Base-by-base conservation (phyloP, 805 yeast genomes). In the Lipomyces yamadae region DNA sequence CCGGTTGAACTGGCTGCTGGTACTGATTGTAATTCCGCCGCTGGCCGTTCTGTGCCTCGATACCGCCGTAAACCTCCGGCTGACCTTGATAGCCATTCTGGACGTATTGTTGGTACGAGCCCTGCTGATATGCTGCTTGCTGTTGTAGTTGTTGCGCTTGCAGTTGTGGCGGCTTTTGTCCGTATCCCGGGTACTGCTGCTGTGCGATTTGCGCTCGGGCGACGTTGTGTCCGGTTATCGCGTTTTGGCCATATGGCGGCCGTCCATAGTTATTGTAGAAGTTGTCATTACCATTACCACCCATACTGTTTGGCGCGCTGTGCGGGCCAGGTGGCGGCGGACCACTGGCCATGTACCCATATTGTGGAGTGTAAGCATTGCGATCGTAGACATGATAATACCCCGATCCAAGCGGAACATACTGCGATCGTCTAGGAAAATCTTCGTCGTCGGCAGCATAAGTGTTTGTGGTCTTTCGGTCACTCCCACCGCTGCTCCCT, bases 81-180 rank as follows among this genome's bases (percentile, higher is more conserved):
- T 29, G 34, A n/a, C 34, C 29, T 10, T 10, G 30, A 13, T 48
- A 48, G 30, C 30, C 30, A 4, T 18, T 18, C 53, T 52, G 55
- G 34, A 15, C n/a, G 18, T 52, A 32, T 0, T 29, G 34, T 24
- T 52, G 55, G 33, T 52, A 32, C 13, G 55, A 6, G 37, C 13
- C 61, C 65, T 57, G 66, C 65, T 53, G 74, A 71, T 60, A 76
- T 74, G 48, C 32, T 54, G 58, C 61, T 29, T 52, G 69, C 33
- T 30, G 48, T 37, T 24, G 24, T 24, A 24, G 24, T 24, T 24
- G 24, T 24, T 24, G 24, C 24, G 24, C 24, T 24, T 24, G 24
- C 24, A 24, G 24, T 24, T 24, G 24, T 24, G 24, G 24, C 24
- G 33, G 58, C 56, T 65, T 69, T 42, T 65, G 69, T 54, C 30